Evolutionary conservation across 1,284 basidiomycete species (phyloP), one percentile per base, ranked within the genome.

Genomic region (Thecaphora thlaspeos): DNA sequence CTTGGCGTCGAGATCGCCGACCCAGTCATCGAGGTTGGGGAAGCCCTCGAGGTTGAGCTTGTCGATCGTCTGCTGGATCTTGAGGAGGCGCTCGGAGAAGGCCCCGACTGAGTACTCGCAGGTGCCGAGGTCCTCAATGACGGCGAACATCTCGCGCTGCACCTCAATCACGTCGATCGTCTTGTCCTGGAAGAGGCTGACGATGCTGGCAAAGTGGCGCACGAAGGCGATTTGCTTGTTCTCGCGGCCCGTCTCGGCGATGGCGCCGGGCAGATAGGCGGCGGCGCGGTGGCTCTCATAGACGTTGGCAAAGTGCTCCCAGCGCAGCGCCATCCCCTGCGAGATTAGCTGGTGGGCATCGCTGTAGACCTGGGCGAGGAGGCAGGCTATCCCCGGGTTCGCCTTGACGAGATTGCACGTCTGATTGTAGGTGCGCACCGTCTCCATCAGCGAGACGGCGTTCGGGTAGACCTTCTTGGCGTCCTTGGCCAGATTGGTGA

Each of bases 401-500:
- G 61, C 54, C n/a, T 50, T 88, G 65, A 97, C 87, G 68, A 95
- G 81, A 70, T 90, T 89, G 73, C 93, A 81, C 0, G 91, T 95
- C 82, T 97, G 94, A 17, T 89, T 89, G 80, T 97, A 96, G 21
- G 91, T 97, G 71, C 93, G 82, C 14, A 97, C 91, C 0, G 92
- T 94, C 82, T 98, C 93, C 92, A 97, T 96, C 78, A 98, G 81
- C 19, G 69, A 65, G 57, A 97, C 94, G 2, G 95, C 95, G 81
- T 96, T 91, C 0, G 94, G 93, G 77, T 98, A 97, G 43, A 98
- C 91, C 66, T 92, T 83, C 81, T 96, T 97, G 61, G 93, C 93
- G 71, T 98, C 93, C 80, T 95, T 97, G 39, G 95, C 94, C 82
- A 95, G 88, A 77, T 94, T 96, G 70, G 87, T 88, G 70, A 91